Percentiles rank a stretch among this genome's conserved stretches.
These are phyloP conservation scores for Hymenoscyphus fructigenus DNA, from an alignment of 2,329 filamentous ascomycete genomes.

Conservation along the genomic window DNA sequence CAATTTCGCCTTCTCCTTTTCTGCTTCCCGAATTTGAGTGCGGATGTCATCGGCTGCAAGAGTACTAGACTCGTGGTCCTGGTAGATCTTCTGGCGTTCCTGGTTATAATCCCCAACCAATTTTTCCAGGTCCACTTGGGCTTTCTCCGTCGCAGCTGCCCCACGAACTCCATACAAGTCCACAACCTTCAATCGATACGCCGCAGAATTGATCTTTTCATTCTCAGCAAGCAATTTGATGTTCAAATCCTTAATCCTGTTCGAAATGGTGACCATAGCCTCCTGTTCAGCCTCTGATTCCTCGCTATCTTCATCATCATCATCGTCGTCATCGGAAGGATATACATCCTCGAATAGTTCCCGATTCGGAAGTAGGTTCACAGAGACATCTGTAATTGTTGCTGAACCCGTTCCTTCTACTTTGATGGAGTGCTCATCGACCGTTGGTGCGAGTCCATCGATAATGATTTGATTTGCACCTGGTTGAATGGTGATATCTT, in stretches of 20 bases:
- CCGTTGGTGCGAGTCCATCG: slow-evolving; percentile 51
- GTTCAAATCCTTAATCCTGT: slow-evolving; percentile 29
- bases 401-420: slow-evolving; percentile 58
- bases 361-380: slow-evolving; percentile 54
- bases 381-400: slow-evolving; percentile 61
- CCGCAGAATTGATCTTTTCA: slow-evolving; percentile 36
- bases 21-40: slow-evolving; percentile 36
- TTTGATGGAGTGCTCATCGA: slow-evolving; percentile 57
- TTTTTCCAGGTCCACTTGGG: slow-evolving; percentile 27
- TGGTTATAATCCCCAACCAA: slow-evolving; percentile 28
- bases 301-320: slow-evolving; percentile 32
- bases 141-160: neutral
- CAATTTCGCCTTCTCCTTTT: slow-evolving; percentile 37
- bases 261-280: slow-evolving; percentile 23
- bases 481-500: slow-evolving; percentile 50
- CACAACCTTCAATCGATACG: slow-evolving; percentile 28
- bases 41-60: slow-evolving; percentile 37
- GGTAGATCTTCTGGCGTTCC: slow-evolving; percentile 38
- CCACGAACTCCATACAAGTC: slow-evolving; percentile 12
- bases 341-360: slow-evolving; percentile 44
- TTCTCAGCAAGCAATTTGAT: slow-evolving; percentile 27
- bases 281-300: slow-evolving; percentile 33
- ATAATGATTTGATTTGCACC: slow-evolving; percentile 58
- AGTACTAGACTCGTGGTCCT: slow-evolving; percentile 41
- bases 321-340: slow-evolving; percentile 37